Base-by-base conservation (phyloP, 352 stramenopile species). In the Ochromonadaceae sp. region DNA sequence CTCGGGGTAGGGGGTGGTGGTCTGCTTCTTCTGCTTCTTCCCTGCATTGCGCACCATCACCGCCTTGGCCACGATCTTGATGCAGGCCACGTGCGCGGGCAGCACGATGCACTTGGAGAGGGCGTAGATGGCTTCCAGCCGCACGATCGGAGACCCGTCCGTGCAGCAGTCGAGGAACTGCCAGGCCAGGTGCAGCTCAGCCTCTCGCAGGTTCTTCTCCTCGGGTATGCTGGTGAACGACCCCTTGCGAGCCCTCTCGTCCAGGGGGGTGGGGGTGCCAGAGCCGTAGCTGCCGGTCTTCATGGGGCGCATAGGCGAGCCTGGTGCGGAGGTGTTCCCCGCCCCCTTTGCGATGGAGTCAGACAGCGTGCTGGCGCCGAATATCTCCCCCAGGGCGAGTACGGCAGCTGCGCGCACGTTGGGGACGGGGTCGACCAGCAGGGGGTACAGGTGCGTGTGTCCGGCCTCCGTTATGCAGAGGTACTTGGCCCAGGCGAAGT, bases 391-490 rank as follows among this genome's bases (percentile, higher is more conserved):
- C 34, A 98, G 71, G 17, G 91, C 89, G 72, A 93, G 96, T 7
- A 87, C 85, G 5, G 88, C 88, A 30, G 89, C 81, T 14, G 88
- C 84, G 43, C 92, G 78, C 10, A 97, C 88, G 75, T 93, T 82
- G 7, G 88, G 77, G 1, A 80, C 76, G 36, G 87, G 76, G 65
- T 96, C 85, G 17, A 73, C 69, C 1, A 97, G 75, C 1, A 87
- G 77, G 12, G 73, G 40, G 49, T 85, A 80, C 22, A 97, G 62
- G 17, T 86, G 72, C 15, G 79, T 75, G 49, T 92, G 87, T 26
- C 95, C 70, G 40, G 86, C 81, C 38, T 89, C 73, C 56, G 87
- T 79, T 52, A 92, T 85, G 52, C 69, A 66, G 46, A 82, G 75
- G 26, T 76, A 76, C 71, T 97, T 95, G 14, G 77, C 82, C 59